phyloP scores from a whole-genome alignment of 441 rosid species.

The Breynia disticha region DNA sequence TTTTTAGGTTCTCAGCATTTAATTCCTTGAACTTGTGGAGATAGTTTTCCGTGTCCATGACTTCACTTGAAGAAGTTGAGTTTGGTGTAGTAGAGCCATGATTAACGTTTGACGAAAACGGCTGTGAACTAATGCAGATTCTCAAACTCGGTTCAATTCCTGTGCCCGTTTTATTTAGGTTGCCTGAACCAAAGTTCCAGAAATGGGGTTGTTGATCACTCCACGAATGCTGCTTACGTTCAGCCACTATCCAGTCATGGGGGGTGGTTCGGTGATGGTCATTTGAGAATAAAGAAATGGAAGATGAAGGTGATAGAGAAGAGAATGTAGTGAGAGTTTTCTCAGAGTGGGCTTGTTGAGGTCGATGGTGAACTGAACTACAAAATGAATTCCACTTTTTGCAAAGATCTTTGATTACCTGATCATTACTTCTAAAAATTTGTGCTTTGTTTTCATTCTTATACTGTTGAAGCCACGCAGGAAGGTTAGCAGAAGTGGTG shows the following conservation, averaged over 20 bases:
- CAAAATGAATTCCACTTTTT: conserved; percentile 57
- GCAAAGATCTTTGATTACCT: conserved; percentile 54
- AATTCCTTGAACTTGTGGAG: conserved; percentile 33
- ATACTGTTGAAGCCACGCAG: conserved; percentile 54
- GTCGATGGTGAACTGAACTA: conserved; percentile 43
- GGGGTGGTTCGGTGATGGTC: conserved; percentile 31
- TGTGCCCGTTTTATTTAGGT: conserved; percentile 7
- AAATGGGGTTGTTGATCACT: conserved; percentile 20
- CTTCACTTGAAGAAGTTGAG: conserved; percentile 58
- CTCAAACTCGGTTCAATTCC: conserved; percentile 26
- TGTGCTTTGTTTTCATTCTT: conserved; percentile 35
- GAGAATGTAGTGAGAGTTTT: conserved; percentile 45
- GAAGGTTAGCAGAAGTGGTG: conserved; percentile 33
- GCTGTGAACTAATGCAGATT: conserved; percentile 26
- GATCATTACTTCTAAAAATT: conserved; percentile 18
- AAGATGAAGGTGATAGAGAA: conserved; percentile 50
- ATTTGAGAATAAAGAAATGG: conserved; percentile 36
- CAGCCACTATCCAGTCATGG: conserved; percentile 32
- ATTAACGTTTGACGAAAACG: conserved; percentile 31
- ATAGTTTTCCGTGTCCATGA: conserved; percentile 23
- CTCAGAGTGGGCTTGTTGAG: conserved; percentile 30
- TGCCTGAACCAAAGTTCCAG: conserved; percentile 19
- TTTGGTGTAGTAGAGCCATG: conserved; percentile 54
- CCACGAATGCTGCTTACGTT: conserved; percentile 26
- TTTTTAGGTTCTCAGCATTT: conserved; percentile 38